phyloP scores from a whole-genome alignment of 768 basidiomycete genomes.

The Nidularia pulvinata region DNA sequence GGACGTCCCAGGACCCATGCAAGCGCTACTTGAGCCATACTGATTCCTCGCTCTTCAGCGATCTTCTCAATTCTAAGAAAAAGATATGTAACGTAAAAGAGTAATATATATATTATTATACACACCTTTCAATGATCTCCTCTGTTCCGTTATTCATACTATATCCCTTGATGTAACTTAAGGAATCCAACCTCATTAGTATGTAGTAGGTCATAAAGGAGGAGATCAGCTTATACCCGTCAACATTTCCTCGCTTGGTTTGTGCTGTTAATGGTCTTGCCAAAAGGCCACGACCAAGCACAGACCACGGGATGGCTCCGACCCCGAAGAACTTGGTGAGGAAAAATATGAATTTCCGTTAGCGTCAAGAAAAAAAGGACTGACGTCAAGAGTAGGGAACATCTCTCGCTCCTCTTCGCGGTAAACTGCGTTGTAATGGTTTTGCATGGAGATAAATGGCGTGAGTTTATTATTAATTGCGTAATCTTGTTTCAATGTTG shows the following conservation, averaged over 20 bases:
- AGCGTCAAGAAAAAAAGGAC: background rate
- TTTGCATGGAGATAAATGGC: constrained; percentile 72
- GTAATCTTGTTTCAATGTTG: constrained; percentile 37
- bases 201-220: background rate
- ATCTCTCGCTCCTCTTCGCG: constrained; percentile 68
- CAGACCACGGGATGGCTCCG: constrained; percentile 61
- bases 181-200: background rate
- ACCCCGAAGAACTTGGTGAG: constrained; percentile 44
- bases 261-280: constrained; percentile 35
- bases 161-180: constrained; percentile 19
- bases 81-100: background rate
- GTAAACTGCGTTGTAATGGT: constrained; percentile 61
- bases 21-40: constrained; percentile 58
- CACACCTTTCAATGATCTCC: constrained; percentile 36
- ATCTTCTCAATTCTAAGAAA: constrained; percentile 47
- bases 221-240: constrained; percentile 20
- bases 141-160: constrained; percentile 18
- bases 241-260: constrained; percentile 35
- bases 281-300: constrained; percentile 50
- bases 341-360: background rate
- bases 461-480: constrained; percentile 57
- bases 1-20: constrained; percentile 50
- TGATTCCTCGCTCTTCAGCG: constrained; percentile 45
- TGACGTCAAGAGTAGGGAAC: constrained; percentile 57
- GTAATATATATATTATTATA: constrained; percentile 1